Conservation (phyloP, 768 basidiomycete genomes). For the Suillus clintonianus region DNA sequence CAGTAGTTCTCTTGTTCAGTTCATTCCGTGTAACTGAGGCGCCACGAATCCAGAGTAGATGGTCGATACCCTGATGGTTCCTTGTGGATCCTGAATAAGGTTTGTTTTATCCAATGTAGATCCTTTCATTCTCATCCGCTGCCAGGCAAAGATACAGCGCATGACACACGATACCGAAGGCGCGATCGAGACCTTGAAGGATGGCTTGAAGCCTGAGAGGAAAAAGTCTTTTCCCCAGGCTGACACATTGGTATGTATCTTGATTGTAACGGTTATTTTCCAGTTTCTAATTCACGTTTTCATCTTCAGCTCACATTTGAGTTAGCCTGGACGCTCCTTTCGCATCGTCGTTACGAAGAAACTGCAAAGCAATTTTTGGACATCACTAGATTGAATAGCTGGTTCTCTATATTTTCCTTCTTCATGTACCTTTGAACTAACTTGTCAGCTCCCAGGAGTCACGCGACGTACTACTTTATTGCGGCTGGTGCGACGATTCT, state of each 20-base stretch:
- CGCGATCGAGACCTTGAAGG: conserved; percentile 63
- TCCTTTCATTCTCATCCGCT: neutral
- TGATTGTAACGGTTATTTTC: neutral
- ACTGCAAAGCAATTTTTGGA: conserved; percentile 66
- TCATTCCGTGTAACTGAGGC: neutral
- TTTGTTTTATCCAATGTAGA: conserved; percentile 18
- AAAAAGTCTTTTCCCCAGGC: conserved; percentile 65
- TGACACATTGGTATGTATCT: conserved; percentile 59
- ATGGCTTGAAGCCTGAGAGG: conserved; percentile 55
- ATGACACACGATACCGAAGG: conserved; percentile 66
- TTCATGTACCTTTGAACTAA: neutral
- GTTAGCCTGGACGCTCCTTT: conserved; percentile 74
- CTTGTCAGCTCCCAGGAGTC: conserved; percentile 51
- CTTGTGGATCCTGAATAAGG: conserved; percentile 74
- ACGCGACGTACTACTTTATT: conserved; percentile 77
- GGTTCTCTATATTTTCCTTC: conserved; percentile 39
- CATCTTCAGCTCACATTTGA: conserved; percentile 66
- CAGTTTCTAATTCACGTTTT: neutral
- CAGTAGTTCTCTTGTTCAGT: conserved; percentile 17
- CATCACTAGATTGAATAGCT: conserved; percentile 68
- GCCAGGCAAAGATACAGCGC: conserved; percentile 72
- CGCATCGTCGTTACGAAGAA: conserved; percentile 64
- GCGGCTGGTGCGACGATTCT: conserved; percentile 51
- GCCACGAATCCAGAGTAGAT: conserved; percentile 43
- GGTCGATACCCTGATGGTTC: conserved; percentile 64